Conservation (phyloP, 345 rosid genomes). For the Angophora floribunda region DNA sequence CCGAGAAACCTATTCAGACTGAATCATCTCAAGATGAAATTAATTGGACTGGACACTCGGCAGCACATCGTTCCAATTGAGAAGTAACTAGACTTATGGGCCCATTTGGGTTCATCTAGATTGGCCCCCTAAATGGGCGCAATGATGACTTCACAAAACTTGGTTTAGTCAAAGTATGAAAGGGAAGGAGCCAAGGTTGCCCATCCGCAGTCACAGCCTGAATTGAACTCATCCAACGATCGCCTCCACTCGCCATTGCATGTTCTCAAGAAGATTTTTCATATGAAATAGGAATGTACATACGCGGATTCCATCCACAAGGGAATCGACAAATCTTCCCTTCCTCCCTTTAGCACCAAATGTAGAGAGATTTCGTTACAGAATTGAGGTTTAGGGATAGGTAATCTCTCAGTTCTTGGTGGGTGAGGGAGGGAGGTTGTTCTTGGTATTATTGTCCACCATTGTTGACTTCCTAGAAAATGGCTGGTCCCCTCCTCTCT, state of each 20-base stretch:
- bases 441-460: not conserved
- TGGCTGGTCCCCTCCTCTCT: not conserved
- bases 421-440: not conserved
- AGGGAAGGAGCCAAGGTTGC: not conserved
- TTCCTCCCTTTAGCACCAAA: not conserved
- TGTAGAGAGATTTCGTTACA: not conserved
- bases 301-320: not conserved
- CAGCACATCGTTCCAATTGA: not conserved
- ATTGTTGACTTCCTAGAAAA: not conserved
- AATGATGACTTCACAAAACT: not conserved
- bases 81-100: not conserved
- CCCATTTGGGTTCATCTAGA: too few species aligned
- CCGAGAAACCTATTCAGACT: not conserved
- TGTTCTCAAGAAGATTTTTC: not conserved
- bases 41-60: not conserved
- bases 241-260: not conserved
- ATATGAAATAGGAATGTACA: not conserved
- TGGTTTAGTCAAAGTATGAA: not conserved
- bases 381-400: not conserved
- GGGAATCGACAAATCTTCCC: not conserved
- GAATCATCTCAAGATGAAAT: not conserved
- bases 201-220: accelerated
- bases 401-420: not conserved
- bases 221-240: not conserved
- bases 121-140: not conserved